Conservation (phyloP, 495 filamentous ascomycete species). For the Podospora anserina region DNA sequence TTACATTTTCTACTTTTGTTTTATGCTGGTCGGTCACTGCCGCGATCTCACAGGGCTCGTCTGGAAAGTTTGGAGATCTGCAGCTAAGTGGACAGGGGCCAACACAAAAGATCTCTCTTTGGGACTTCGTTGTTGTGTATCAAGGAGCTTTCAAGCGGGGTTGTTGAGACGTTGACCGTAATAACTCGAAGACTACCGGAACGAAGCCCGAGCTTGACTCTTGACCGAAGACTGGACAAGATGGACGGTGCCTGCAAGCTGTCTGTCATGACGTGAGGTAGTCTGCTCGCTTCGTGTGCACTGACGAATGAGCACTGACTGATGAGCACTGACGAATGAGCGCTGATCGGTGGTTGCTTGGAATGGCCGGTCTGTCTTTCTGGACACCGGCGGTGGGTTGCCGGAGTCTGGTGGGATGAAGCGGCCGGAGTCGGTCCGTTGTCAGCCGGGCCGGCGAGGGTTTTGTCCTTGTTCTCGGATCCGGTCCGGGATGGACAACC, state of each 20-base stretch:
- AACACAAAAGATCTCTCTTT: background rate
- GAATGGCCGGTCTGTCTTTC: background rate
- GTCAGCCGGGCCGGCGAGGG: background rate
- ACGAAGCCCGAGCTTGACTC: background rate
- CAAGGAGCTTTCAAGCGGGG: background rate
- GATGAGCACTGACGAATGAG: background rate
- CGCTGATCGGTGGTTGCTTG: background rate
- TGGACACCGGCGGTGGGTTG: constrained; percentile 1
- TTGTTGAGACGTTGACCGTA: background rate
- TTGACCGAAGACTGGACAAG: background rate
- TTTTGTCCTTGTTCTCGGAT: background rate
- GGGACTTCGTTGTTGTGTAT: background rate
- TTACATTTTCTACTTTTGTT: background rate
- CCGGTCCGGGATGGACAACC: background rate
- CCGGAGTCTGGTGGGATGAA: background rate
- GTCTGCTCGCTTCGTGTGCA: background rate
- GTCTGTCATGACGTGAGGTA: background rate
- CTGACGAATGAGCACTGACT: background rate
- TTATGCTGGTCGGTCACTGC: background rate
- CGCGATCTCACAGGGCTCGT: background rate
- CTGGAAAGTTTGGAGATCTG: background rate
- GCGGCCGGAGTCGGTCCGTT: background rate
- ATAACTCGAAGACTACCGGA: no score
- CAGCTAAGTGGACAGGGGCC: background rate
- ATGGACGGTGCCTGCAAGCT: background rate